Evolutionary conservation across 2,329 filamentous ascomycete species (phyloP), one percentile per base, ranked within the genome.

Genomic region (Aureobasidium mangrovei): DNA sequence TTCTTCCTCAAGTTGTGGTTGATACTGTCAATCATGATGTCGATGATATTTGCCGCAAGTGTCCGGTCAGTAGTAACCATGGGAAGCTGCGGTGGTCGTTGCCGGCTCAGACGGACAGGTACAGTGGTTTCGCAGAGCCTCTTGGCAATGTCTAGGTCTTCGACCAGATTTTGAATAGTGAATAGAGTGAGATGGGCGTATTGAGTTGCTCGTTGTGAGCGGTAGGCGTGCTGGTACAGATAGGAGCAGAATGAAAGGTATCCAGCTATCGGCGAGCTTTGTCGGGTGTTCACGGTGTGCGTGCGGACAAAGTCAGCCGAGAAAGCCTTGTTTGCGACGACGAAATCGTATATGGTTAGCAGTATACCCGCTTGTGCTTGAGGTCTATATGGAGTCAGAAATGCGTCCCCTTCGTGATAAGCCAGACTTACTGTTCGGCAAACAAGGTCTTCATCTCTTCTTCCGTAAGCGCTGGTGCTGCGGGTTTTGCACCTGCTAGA

Each of bases 271-370:
- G 91, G 86, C 1, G 84, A 79, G 63, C 91, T 84, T 43, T 81
- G 76, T 40, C 77, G 80, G 61, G 84, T 84, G 46, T 70, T 71
- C 28, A 83, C 81, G 1, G 82, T 70, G 4, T 79, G 65, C 27
- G 82, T 66, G 26, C 61, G 57, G 49, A 95, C 81, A 41, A 98
- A 72, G 62, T 86, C 91, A 67, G 88, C 86, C 68, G 88, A 91
- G 70, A 98, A 97, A 7, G 96, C 77, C 70, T 96, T 97, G 74
- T 97, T 98, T 33, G 91, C 86, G 65, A 95, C 86, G 3, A 84
- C 83, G 67, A 97, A 97, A 67, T 97, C 93, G 67, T 97, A 98
- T 0, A 88, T 85, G 0, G 89, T 84, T 33, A 98, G 77, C 3
- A 97, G 72, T 2, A 94, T 77, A 4, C 91, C 84, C 12, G 89